A percentile compares a stretch with the other conserved stretches of the same genome.
These are phyloP conservation scores for Ophiognomonia clavigignenti-juglandacearum DNA, from an alignment of 2,329 filamentous ascomycete species.

Conservation along the genomic window DNA sequence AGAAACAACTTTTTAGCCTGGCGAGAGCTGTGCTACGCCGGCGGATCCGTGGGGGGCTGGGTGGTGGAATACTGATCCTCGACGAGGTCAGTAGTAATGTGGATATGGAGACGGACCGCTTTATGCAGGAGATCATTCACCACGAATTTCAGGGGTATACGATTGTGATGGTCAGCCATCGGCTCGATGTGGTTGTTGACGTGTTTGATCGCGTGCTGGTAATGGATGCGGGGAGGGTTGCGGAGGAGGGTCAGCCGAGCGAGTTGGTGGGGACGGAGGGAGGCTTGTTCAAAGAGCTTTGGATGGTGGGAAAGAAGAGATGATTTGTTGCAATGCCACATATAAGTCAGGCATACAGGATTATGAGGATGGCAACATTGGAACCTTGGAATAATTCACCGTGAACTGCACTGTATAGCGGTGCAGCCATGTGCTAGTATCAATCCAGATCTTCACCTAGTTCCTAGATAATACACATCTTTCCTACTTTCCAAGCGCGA, in stretches of 20 bases:
- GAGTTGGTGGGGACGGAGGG: constrained; percentile 7
- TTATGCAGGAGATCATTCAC: constrained; percentile 36
- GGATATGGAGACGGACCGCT: constrained; percentile 35
- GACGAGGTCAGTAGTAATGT: constrained; percentile 40
- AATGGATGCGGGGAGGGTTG: constrained; percentile 42
- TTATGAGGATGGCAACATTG: no score
- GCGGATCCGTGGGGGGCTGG: not conserved
- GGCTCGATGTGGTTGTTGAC: constrained; percentile 45
- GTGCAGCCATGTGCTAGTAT: no score
- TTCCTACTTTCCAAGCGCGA: no score
- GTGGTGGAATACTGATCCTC: constrained; percentile 30
- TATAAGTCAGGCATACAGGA: no score
- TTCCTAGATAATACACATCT: no score
- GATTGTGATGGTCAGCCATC: constrained; percentile 45
- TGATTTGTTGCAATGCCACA: not conserved
- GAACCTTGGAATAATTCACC: no score
- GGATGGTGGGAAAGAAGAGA: not conserved
- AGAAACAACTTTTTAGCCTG: constrained; percentile 29
- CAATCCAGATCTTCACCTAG: no score
- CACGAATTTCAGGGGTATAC: constrained; percentile 42
- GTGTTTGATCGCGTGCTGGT: constrained; percentile 45
- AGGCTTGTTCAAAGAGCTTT: constrained; percentile 8
- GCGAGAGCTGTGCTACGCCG: constrained; percentile 4
- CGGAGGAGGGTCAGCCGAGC: constrained; percentile 30
- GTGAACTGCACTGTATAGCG: no score